A percentile compares a stretch with the other conserved stretches of the same genome.
These are phyloP conservation scores for Zygotorulaspora florentina DNA, from an alignment of 805 yeast species.

Conservation along the genomic window DNA sequence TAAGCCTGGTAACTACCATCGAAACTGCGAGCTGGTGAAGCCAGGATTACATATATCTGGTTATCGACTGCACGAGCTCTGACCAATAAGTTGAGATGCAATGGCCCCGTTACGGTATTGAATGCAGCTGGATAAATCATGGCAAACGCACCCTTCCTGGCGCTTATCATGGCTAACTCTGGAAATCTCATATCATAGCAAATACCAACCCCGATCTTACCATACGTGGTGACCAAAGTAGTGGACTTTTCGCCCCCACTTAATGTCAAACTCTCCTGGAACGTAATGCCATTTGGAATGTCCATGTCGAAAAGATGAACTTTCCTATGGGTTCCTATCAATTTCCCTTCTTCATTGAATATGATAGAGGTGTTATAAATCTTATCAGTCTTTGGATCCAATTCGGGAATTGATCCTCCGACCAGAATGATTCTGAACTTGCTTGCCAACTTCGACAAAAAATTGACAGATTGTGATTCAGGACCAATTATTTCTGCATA, in stretches of 20 bases:
- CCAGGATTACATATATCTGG: constrained; percentile 65
- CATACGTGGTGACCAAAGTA: constrained; percentile 36
- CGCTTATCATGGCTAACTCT: constrained; percentile 66
- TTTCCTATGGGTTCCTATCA: constrained; percentile 86
- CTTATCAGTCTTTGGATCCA: constrained; percentile 50
- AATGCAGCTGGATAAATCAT: constrained; percentile 84
- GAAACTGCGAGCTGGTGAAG: constrained; percentile 84
- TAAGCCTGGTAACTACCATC: constrained; percentile 56
- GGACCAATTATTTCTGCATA: constrained; percentile 84
- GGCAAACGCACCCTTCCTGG: constrained; percentile 64
- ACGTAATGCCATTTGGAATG: constrained; percentile 85
- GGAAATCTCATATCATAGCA: constrained; percentile 82
- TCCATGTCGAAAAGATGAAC: constrained; percentile 90
- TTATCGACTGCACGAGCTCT: constrained; percentile 72
- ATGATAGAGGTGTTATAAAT: constrained; percentile 71
- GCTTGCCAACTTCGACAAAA: constrained; percentile 64
- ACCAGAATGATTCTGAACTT: constrained; percentile 59
- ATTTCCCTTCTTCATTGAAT: constrained; percentile 64
- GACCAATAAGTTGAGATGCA: constrained; percentile 76
- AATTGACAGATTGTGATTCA: constrained; percentile 54
- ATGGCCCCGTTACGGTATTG: constrained; percentile 82
- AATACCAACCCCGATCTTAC: constrained; percentile 75
- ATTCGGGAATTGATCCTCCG: constrained; percentile 93
- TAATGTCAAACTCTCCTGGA: constrained; percentile 73
- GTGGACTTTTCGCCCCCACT: constrained; percentile 82